Conservation (phyloP, 2,329 filamentous ascomycete genomes). For the Aspergillus viridinutans region DNA sequence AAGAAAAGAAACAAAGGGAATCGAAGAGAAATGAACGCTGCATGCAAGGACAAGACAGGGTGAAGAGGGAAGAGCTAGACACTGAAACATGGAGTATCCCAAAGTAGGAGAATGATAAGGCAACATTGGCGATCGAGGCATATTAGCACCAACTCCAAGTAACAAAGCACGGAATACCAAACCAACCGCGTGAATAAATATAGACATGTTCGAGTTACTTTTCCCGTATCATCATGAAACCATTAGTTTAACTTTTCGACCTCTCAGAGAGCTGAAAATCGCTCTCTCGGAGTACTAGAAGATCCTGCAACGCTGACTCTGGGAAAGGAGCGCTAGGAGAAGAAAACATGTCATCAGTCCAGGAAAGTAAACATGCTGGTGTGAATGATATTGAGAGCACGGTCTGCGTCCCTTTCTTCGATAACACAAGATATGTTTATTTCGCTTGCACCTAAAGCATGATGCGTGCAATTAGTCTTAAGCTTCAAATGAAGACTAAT, state of each 20-base stretch:
- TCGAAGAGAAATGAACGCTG: background rate
- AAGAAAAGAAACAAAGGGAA: background rate
- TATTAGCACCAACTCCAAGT: background rate
- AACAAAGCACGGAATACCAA: background rate
- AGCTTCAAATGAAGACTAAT: background rate
- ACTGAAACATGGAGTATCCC: background rate
- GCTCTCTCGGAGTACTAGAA: background rate
- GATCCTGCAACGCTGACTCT: background rate
- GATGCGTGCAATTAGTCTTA: constrained; percentile 13
- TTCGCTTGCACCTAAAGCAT: constrained; percentile 75
- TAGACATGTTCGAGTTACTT: background rate
- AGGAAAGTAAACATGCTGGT: constrained; percentile 96
- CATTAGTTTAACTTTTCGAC: background rate
- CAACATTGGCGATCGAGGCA: background rate
- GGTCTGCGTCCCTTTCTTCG: constrained; percentile 81
- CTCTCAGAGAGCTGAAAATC: background rate
- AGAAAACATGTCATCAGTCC: constrained; percentile 50
- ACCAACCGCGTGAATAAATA: background rate
- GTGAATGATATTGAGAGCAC: constrained; percentile 93
- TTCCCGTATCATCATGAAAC: background rate
- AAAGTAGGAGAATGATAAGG: background rate
- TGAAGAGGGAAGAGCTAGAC: background rate
- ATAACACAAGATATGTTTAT: constrained; percentile 99
- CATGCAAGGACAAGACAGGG: background rate
- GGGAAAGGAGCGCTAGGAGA: background rate